Base-by-base conservation (phyloP, 352 stramenopile species). In the Pythium rhizo-oryzae region DNA sequence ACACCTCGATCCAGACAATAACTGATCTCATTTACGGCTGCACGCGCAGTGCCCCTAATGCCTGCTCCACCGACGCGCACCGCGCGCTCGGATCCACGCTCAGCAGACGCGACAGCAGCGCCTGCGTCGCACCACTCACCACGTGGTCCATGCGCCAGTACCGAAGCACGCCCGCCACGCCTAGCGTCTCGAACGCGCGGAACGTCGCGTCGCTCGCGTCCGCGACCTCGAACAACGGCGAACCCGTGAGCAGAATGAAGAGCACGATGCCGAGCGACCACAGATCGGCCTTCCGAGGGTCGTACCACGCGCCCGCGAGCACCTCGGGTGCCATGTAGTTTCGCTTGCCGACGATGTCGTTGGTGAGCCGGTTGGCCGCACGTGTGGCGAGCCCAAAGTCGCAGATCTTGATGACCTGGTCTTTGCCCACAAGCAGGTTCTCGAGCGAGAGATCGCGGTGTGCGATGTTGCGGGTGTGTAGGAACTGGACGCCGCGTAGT, bases 161-260 rank as follows among this genome's bases (percentile, higher is more conserved):
- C 12, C 41, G 35, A 6, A 62, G 54, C 21, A 62, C 15, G 21
- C 37, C 55, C 8, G 41, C 21, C 6, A 62, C 55, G 16, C n/a
- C 55, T 7, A 62, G 5, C 24, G 35, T 23, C 21, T 41, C 6
- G 24, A 62, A 52, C 4, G 23, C 37, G 7, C 55, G 55, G 24
- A 52, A 51, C 37, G 24, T 30, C 15, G 55, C 37, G 41, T 62
- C 55, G 55, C 37, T 52, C 15, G 35, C 21, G 55, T 50, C 35
- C 1, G 62, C 62, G 46, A 58, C 30, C 12, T 35, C 25, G 41
- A 59, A 49, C n/a, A 89, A 59, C 19, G 78, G 82, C 4, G 81
- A 87, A n/a, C n/a, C n/a, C n/a, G n/a, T n/a, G n/a, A n/a, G n/a
- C n/a, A n/a, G n/a, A n/a, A n/a, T n/a, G n/a, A n/a, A n/a, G n/a